Evolutionary conservation across 2,329 filamentous ascomycete genomes (phyloP), one percentile per base, ranked within the genome.

Genomic region (Helicocarpus griseus): DNA sequence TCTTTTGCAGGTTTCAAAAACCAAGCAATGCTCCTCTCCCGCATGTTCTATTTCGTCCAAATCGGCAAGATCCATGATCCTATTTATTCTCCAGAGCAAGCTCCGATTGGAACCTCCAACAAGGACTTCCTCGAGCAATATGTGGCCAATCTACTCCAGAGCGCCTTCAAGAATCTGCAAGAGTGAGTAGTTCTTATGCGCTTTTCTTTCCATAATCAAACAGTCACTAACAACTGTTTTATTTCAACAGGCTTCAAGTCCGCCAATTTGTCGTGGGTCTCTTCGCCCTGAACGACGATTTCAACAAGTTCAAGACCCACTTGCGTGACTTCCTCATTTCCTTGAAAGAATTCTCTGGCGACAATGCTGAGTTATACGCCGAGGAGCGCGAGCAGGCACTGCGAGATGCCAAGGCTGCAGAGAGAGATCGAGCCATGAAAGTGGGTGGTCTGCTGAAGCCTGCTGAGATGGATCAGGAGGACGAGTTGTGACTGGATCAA

Each of bases 311-410:
- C 83, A 95, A 95, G 68, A 82, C 95, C 51, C 89, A 94, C 63
- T 76, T 98, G 49, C 89, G 93, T 58, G 93, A 98, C 72, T 98
- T 98, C 80, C 75, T 98, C 60, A 95, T 98, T 62, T 94, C 90
- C 21, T 77, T 98, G 60, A 95, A 96, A 73, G 94, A 98, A 71
- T 98, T 97, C 63, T 84, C 89, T 0, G 93, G 88, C 49, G 93
- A 98, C 71, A 96, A 97, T 62, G 82, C 91, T 1, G 93, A 98
- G 65, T 78, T 98, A 8, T 98, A 86, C 70, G 83, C 87, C 3
- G 90, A 95, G 53, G 93, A 98, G 69, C 89, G 95, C 69, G 93
- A 98, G 70, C 86, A 94, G 69, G 89, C 89, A 57, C 85, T 91
- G 55, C 83, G 82, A 58, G 87, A 91, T 61, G 87, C 87, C 44